These are phyloP conservation scores for Akanthomyces muscarius DNA, from an alignment of 2,329 filamentous ascomycete genomes.

Conservation along the genomic window DNA sequence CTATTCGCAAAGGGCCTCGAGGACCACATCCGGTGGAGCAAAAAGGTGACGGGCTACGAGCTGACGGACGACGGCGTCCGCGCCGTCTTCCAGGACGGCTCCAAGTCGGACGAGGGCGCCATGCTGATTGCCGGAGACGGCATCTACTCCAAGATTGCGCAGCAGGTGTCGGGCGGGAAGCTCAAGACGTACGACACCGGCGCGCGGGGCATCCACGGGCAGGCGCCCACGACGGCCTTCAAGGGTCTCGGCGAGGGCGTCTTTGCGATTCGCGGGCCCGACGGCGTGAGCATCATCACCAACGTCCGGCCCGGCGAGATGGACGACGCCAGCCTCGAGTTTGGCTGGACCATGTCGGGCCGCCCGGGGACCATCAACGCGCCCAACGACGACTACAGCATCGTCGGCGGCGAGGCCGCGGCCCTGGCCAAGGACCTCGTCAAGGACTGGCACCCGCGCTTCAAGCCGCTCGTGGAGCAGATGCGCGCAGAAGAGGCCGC, in stretches of 20 bases:
- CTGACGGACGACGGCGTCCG: conserved; percentile 48
- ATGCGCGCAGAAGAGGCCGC: conserved; percentile 55
- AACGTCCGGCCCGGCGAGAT: conserved; percentile 59
- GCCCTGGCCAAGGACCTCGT: conserved; percentile 54
- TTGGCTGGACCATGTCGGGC: conserved; percentile 62
- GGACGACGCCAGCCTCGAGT: conserved; percentile 52
- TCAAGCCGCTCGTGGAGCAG: conserved; percentile 55
- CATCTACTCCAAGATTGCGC: conserved; percentile 56
- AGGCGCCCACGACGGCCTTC: conserved; percentile 59
- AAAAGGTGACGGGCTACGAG: conserved; percentile 56
- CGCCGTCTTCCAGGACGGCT: conserved; percentile 57
- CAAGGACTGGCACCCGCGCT: conserved; percentile 50
- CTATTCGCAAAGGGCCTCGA: conserved; percentile 56
- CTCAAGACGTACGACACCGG: conserved; percentile 62
- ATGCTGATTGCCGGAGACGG: conserved; percentile 61
- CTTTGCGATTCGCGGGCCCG: conserved; percentile 40
- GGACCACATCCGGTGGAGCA: conserved; percentile 50
- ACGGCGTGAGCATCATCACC: conserved; percentile 56
- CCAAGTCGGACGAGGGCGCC: conserved; percentile 53
- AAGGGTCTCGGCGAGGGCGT: conserved; percentile 60
- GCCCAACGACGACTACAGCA: conserved; percentile 57
- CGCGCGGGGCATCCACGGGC: conserved; percentile 61
- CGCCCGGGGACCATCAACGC: conserved; percentile 53
- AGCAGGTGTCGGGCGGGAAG: conserved; percentile 53
- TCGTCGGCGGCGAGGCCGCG: conserved; percentile 54